These are phyloP conservation scores for Lithohypha guttulata DNA, from an alignment of 2,329 filamentous ascomycete genomes.

Conservation along the genomic window DNA sequence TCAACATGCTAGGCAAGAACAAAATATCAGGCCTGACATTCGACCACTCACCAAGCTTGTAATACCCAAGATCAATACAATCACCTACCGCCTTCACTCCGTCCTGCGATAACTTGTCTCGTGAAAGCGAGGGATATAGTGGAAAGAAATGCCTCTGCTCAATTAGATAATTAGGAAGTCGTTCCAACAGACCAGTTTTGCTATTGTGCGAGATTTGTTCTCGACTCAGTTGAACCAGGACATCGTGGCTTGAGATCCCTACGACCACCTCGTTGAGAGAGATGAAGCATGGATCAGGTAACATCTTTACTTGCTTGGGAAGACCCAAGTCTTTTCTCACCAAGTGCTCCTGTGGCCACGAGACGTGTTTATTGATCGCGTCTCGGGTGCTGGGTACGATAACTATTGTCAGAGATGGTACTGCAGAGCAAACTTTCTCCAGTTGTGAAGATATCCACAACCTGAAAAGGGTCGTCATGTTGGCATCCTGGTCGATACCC, in stretches of 20 bases:
- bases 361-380: slow-evolving; percentile 68
- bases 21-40: slow-evolving; percentile 76
- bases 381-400: slow-evolving; percentile 76
- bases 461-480: slow-evolving; percentile 72
- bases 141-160: slow-evolving; percentile 89
- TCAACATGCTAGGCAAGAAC: slow-evolving; percentile 69
- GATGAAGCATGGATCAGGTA: slow-evolving; percentile 84
- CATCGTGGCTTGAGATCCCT: slow-evolving; percentile 72
- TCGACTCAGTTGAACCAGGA: slow-evolving; percentile 67
- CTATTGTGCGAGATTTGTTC: slow-evolving; percentile 57
- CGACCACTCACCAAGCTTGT: slow-evolving; percentile 85
- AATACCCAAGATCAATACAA: slow-evolving; percentile 69
- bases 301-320: slow-evolving; percentile 62
- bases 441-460: slow-evolving; percentile 66
- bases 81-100: slow-evolving; percentile 56
- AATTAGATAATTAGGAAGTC: slow-evolving; percentile 67
- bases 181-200: slow-evolving; percentile 50
- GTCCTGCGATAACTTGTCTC: slow-evolving; percentile 55
- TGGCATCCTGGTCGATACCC: slow-evolving; percentile 63
- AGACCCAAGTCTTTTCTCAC: slow-evolving; percentile 61
- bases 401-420: slow-evolving; percentile 72
- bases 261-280: slow-evolving; percentile 79
- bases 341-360: slow-evolving; percentile 72
- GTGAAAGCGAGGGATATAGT: slow-evolving; percentile 67
- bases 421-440: slow-evolving; percentile 55